Base-by-base conservation (phyloP, 1,284 basidiomycete genomes). In the Ceratorhiza oryzae-sativae region DNA sequence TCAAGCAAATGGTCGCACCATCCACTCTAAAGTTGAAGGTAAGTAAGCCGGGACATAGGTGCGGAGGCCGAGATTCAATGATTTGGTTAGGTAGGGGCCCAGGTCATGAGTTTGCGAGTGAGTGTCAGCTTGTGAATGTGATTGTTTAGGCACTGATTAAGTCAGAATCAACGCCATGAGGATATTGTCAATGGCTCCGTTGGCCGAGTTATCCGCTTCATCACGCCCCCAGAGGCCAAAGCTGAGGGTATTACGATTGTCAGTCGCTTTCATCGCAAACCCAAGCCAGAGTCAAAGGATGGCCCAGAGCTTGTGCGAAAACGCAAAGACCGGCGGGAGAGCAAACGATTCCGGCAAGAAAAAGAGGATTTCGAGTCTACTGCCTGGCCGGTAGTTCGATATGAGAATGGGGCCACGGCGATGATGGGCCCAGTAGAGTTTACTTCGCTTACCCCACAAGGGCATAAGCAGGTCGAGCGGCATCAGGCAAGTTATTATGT, bases 1-100 rank as follows among this genome's bases (percentile, higher is more conserved):
- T 81, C 18, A 76, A 79, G 1, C 74, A 76, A 5, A 73, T 80
- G 13, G 74, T 80, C 12, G 79, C 78, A 4, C 76, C 74, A 4
- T 74, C 41, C 15, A 15, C 20, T 1, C 25, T 70, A 2, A n/a
- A 46, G 13, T 18, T 70, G 8, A 58, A 70, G 67, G 67, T 36
- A 9, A 32, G 53, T 59, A 34, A 36, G 18, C 20, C 18, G 23
- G 2, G 42, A 5, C 34, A n/a, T n/a, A n/a, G n/a, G n/a, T n/a
- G 34, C 34, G 6, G 34, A 3, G 45, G 34, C 20, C 5, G 20
- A 55, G 8, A 68, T 1, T 49, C 20, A 42, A 20, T 42, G 12
- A 34, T 4, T 32, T 71, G 20, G 53, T 1, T 36, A 72, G 73
- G 48, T 70, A 13, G 73, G 68, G 15, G 73, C 74, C 9, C 73